These are phyloP conservation scores for Mycena sp. DNA, from an alignment of 1,284 basidiomycete species.

Conservation along the genomic window DNA sequence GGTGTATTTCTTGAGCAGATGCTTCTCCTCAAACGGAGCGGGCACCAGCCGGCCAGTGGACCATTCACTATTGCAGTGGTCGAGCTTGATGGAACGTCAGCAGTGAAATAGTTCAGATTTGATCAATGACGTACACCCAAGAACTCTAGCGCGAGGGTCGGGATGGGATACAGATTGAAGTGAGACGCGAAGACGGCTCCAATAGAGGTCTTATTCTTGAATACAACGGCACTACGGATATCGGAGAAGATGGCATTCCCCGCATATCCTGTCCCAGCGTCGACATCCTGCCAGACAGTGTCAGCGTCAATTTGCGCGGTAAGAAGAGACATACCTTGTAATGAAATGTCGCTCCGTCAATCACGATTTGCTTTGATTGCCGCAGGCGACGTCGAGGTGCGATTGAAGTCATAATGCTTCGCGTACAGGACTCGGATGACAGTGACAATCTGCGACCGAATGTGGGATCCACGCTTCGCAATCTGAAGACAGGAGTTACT, in stretches of 20 bases:
- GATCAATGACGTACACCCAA: no score
- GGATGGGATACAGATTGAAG: no score
- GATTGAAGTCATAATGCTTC: background rate
- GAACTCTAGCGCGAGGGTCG: no score
- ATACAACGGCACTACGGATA: no score
- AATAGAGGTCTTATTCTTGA: no score
- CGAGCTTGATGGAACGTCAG: no score
- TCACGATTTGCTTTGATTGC: background rate
- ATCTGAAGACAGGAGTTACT: background rate
- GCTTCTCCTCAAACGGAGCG: no score
- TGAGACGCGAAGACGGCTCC: no score
- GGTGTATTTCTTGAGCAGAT: no score
- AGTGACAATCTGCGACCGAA: background rate
- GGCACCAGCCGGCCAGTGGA: no score
- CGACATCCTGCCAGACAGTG: background rate
- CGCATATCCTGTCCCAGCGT: background rate
- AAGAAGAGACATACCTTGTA: slow-evolving; percentile 2
- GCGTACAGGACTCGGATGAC: background rate
- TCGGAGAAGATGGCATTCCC: background rate
- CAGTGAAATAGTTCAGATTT: no score
- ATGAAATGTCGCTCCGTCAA: background rate
- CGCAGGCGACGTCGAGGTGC: background rate
- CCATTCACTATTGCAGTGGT: background rate
- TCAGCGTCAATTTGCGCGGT: background rate
- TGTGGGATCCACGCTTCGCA: background rate